A percentile compares a stretch with the other conserved stretches of the same genome.
Conservation (phyloP, 371 early-diverging fungal genomes). For the Rhizomucor miehei region DNA sequence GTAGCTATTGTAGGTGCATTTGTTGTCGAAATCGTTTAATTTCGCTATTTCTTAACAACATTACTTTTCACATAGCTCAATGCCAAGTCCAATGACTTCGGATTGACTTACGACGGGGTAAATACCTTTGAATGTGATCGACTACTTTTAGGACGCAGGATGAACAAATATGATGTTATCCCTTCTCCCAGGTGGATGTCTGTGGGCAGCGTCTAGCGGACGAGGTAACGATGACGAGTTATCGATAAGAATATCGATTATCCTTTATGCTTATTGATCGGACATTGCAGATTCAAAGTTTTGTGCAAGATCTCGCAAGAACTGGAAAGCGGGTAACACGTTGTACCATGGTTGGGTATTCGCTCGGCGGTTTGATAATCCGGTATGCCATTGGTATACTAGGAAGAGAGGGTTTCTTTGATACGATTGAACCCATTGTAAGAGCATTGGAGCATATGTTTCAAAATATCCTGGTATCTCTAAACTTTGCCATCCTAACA, state of each 20-base stretch:
- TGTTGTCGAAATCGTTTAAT: background rate
- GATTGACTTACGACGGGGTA: conserved; percentile 64
- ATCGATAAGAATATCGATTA: too few relatives aligned
- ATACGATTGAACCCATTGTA: conserved; percentile 49
- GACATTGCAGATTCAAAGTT: conserved; percentile 8
- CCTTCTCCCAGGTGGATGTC: conserved; percentile 43
- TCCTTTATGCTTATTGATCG: background rate
- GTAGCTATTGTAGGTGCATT: conserved; percentile 37
- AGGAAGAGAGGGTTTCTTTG: conserved; percentile 59
- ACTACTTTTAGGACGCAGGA: background rate
- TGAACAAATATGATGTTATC: too few relatives aligned
- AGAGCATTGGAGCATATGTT: too few relatives aligned
- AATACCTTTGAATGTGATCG: background rate
- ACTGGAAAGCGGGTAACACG: conserved; percentile 33
- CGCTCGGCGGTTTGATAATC: conserved; percentile 75
- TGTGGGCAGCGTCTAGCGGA: conserved; percentile 55
- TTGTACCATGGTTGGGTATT: conserved; percentile 77
- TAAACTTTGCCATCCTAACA: conserved; percentile 22
- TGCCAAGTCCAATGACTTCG: conserved; percentile 46
- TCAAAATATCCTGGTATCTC: too few relatives aligned
- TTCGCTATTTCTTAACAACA: background rate
- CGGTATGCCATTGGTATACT: conserved; percentile 74
- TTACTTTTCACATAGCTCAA: conserved; percentile 44
- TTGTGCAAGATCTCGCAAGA: conserved; percentile 12
- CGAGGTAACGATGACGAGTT: too few relatives aligned